Evolutionary conservation across 2,329 filamentous ascomycete species (phyloP), one percentile per base, ranked within the genome.

Genomic region (Clonostachys rhizophaga): DNA sequence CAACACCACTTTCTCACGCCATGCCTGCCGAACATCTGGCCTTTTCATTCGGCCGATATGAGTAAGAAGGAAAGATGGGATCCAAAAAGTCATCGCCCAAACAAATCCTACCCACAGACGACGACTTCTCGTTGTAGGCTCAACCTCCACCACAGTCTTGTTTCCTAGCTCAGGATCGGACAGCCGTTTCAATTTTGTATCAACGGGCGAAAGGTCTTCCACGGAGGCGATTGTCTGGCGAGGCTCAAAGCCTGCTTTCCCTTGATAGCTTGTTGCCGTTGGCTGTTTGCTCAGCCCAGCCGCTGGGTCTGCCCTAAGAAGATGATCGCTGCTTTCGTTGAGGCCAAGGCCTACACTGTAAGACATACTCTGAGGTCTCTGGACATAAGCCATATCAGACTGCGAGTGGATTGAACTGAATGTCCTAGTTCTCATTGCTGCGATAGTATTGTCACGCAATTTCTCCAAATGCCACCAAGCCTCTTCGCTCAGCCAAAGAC

Each of bases 391-490:
- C 24, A 30, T 30, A 3, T 30, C 24, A 10, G 24, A 10, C 24
- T 30, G 24, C 4, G 24, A 30, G 24, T 30, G 24, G 24, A 30
- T 9, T 30, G 24, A 30, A 10, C 24, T 30, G 24, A 30, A 30
- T 3, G 24, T 30, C 24, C 24, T 30, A 8, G 24, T 30, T 30
- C 24, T 30, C 24, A 30, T 30, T 30, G 24, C 24, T 30, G 24
- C 24, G 24, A 30, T 30, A 30, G 24, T 30, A 30, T 30, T 75
- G 59, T 99, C 94, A 24, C 97, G 83, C 87, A 96, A 95, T 51
- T 82, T 89, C 69, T 99, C 94, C 5, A 91, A 92, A 66, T 97
- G 92, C 92, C 92, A 97, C 92, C 94, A 99, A 3, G 91, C 88
- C 48, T 74, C 79, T 67, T 99, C 94, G 44, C 92, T 83, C 74